Conservation (phyloP, 1,139 yeast species). For the Kazachstania sp. region DNA sequence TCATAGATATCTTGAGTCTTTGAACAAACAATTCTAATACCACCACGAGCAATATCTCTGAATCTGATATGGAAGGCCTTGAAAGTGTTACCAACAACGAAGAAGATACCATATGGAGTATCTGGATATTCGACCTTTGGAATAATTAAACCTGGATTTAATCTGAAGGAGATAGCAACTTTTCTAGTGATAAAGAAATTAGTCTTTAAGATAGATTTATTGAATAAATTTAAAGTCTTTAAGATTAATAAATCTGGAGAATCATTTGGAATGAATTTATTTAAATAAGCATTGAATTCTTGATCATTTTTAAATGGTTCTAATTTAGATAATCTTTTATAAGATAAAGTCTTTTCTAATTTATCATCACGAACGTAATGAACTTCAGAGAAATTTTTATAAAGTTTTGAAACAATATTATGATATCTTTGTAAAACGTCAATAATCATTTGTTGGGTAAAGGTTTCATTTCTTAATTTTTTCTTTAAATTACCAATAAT, state of each 20-base stretch:
- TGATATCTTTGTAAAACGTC: constrained; percentile 67
- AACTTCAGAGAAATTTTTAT: constrained; percentile 84
- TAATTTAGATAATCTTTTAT: constrained; percentile 74
- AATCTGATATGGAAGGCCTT: constrained; percentile 96
- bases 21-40: constrained; percentile 89
- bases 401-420: constrained; percentile 70
- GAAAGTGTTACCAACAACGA: constrained; percentile 92
- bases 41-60: constrained; percentile 97
- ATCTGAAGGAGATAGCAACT: constrained; percentile 89
- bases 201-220: constrained; percentile 81
- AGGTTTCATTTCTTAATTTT: constrained; percentile 87
- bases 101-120: constrained; percentile 88
- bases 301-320: constrained; percentile 67
- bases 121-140: constrained; percentile 85
- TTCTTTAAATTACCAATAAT: constrained; percentile 74
- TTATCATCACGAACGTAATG: constrained; percentile 64
- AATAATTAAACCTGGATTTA: constrained; percentile 69
- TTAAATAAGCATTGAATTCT: constrained; percentile 63
- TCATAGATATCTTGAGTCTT: constrained; percentile 80
- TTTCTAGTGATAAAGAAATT: constrained; percentile 91
- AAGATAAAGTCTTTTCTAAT: constrained; percentile 75
- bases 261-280: constrained; percentile 65
- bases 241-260: constrained; percentile 73
- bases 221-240: constrained; percentile 74
- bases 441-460: constrained; percentile 74